Percentiles rank a stretch among this genome's conserved stretches.
These are phyloP conservation scores for Citrus hindsii DNA, from an alignment of 345 rosid genomes.

Conservation along the genomic window DNA sequence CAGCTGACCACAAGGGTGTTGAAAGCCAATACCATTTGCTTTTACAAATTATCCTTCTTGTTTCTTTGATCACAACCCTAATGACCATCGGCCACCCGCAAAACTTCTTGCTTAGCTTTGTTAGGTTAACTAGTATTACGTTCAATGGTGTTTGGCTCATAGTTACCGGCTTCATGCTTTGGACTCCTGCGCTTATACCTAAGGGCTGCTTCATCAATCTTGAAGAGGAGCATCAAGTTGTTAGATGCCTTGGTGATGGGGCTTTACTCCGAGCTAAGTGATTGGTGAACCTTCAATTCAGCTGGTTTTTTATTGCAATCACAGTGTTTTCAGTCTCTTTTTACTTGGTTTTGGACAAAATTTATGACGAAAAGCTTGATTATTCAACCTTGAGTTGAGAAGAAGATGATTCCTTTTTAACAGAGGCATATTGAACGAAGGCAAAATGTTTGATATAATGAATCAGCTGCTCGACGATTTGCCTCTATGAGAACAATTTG, in stretches of 20 bases:
- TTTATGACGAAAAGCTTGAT: conserved; percentile 30
- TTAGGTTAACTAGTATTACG: conserved; percentile 52
- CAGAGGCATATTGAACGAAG: too few relatives aligned
- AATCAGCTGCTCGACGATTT: too few relatives aligned
- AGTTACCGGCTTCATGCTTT: conserved; percentile 60
- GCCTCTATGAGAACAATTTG: too few relatives aligned
- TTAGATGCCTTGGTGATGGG: conserved; percentile 47
- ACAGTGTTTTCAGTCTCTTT: conserved; percentile 37
- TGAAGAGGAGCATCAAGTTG: conserved; percentile 67
- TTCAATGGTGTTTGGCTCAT: conserved; percentile 80
- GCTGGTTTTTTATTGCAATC: conserved; percentile 50
- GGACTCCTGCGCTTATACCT: conserved; percentile 63
- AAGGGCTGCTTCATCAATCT: conserved; percentile 57
- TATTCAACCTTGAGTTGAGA: conserved; percentile 39
- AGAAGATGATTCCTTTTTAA: conserved; percentile 17
- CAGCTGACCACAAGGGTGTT: conserved; percentile 73
- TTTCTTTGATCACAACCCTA: conserved; percentile 58
- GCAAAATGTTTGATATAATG: too few relatives aligned
- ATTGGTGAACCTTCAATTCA: conserved; percentile 60
- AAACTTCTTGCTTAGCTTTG: conserved; percentile 64
- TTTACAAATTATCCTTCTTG: conserved; percentile 47
- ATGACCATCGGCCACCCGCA: conserved; percentile 48
- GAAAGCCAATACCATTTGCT: conserved; percentile 81
- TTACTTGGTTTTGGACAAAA: conserved; percentile 35
- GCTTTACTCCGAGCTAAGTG: conserved; percentile 66